Conservation (phyloP, 176 grass and related monocot species). For the Aegilops tauschii region DNA sequence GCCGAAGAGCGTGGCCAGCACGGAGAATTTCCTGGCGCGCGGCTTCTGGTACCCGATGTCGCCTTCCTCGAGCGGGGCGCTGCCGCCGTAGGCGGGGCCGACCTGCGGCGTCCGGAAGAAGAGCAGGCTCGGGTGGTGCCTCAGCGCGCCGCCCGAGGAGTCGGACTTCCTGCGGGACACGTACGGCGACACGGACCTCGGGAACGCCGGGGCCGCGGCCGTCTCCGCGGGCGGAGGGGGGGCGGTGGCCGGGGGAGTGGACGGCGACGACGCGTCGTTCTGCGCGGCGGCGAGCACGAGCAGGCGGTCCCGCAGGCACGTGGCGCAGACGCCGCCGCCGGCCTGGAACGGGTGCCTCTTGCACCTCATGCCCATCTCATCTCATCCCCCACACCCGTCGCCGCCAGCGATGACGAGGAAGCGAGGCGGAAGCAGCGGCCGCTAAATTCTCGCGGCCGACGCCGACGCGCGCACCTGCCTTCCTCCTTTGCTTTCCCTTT, state of each 20-base stretch:
- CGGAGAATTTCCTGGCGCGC: slow-evolving; percentile 52
- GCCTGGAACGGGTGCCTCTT: slow-evolving; percentile 65
- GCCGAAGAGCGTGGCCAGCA: slow-evolving; percentile 67
- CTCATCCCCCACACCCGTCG: background rate
- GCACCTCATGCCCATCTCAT: slow-evolving; percentile 76
- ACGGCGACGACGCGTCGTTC: slow-evolving; percentile 45
- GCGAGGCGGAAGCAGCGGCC: background rate
- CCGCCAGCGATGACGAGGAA: background rate
- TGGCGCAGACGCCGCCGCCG: slow-evolving; percentile 80
- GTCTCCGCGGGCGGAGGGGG: background rate
- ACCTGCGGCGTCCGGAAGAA: slow-evolving; percentile 93
- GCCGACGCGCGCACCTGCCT: slow-evolving; percentile 5
- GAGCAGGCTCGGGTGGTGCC: slow-evolving; percentile 46
- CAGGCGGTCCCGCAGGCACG: slow-evolving; percentile 90
- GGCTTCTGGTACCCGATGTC: slow-evolving; percentile 42
- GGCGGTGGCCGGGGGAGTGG: background rate
- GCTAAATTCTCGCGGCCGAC: slow-evolving; percentile 18
- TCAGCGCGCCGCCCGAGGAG: slow-evolving; percentile 5
- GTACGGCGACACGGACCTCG: slow-evolving; percentile 73
- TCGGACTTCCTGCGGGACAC: slow-evolving; percentile 60
- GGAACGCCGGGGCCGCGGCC: slow-evolving; percentile 25
- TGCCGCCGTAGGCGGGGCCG: slow-evolving; percentile 37
- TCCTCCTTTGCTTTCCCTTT: background rate
- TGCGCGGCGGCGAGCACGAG: slow-evolving; percentile 58
- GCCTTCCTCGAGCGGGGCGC: slow-evolving; percentile 39